Evolutionary conservation across 495 filamentous ascomycete genomes (phyloP), one percentile per base, ranked within the genome.

Genomic region (Annulohypoxylon bovei): DNA sequence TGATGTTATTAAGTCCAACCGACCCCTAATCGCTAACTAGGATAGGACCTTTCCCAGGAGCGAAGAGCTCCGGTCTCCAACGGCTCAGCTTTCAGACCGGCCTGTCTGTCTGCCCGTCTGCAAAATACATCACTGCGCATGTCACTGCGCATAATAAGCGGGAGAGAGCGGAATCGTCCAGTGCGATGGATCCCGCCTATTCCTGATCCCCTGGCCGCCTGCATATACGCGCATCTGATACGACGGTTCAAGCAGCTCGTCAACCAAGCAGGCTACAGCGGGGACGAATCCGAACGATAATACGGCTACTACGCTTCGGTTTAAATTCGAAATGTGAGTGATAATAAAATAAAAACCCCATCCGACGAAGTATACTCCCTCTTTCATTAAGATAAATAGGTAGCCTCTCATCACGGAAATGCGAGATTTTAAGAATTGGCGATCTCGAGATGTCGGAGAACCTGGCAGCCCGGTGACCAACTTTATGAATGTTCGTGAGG

Each of bases 141-240:
- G 30, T 33, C 28, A 7, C n/a, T 35, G 22, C 9, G 54, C 35
- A 27, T 33, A 18, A 27, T 33, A 18, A 47, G 27, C 27, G 57
- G 39, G 27, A 49, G 20, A 7, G 16, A 23, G 23, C 40, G 42
- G 39, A n/a, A 60, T 46, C 5, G 39, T 55, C 35, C 50, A 40
- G 53, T 42, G 39, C 49, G 42, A 42, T 54, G 40, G 30, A 65
- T 65, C 53, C 52, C 35, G 27, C 52, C 52, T 39, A 18, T 27
- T 47, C 32, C 27, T 30, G 37, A 32, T 37, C 55, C 27, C 27
- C 40, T 33, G 8, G 18, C 28, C 50, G 20, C 57, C n/a, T 62
- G 58, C 58, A 62, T 62, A 37, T 27, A 50, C 42, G 30, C 37
- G 59, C 33, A 62, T 53, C 12, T 23, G 9, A 42, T 28, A 53